These are phyloP conservation scores for Rhodotorula sp. DNA, from an alignment of 1,284 basidiomycete genomes.

Conservation along the genomic window DNA sequence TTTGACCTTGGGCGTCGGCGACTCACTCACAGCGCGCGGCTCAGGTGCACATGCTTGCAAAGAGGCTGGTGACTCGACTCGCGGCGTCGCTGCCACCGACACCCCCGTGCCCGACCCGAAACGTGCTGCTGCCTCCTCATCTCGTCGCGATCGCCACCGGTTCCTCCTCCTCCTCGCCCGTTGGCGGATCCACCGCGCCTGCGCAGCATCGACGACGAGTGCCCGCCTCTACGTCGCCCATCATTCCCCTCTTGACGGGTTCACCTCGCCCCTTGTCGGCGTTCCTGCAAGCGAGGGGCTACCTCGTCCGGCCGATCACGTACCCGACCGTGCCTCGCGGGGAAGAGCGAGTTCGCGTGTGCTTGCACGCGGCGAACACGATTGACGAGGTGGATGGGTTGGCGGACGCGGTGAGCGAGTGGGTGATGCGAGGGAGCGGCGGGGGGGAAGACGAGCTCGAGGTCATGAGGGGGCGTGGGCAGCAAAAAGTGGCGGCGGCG, in stretches of 20 bases:
- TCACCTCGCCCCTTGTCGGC: slow-evolving; percentile 69
- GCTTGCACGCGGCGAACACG: slow-evolving; percentile 74
- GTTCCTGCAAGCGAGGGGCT: slow-evolving; percentile 61
- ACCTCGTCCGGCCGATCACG: slow-evolving; percentile 75
- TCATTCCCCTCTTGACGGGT: slow-evolving; percentile 78
- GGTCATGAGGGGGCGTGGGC: too few species aligned
- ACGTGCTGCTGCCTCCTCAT: slow-evolving; percentile 14
- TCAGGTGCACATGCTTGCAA: slow-evolving; percentile 41
- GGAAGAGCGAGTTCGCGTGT: slow-evolving; percentile 76
- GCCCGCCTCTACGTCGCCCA: slow-evolving; percentile 58
- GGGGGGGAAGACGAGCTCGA: not conserved
- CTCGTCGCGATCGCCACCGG: slow-evolving; percentile 42
- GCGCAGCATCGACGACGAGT: slow-evolving; percentile 4
- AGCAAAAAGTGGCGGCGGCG: not conserved
- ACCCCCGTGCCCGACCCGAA: not conserved
- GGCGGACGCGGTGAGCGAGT: slow-evolving; percentile 10
- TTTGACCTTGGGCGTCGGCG: not conserved
- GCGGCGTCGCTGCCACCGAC: slow-evolving; percentile 7
- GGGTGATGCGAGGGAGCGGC: slow-evolving; percentile 7
- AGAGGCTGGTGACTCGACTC: slow-evolving; percentile 34
- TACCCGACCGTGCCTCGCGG: slow-evolving; percentile 73
- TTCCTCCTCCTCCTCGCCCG: slow-evolving; percentile 27
- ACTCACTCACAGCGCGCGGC: slow-evolving; percentile 53
- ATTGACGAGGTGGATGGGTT: slow-evolving; percentile 59
- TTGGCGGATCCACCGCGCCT: not conserved